Evolutionary conservation across 768 basidiomycete species (phyloP), one percentile per base, ranked within the genome.

Genomic region (Boletus eberwhitei): DNA sequence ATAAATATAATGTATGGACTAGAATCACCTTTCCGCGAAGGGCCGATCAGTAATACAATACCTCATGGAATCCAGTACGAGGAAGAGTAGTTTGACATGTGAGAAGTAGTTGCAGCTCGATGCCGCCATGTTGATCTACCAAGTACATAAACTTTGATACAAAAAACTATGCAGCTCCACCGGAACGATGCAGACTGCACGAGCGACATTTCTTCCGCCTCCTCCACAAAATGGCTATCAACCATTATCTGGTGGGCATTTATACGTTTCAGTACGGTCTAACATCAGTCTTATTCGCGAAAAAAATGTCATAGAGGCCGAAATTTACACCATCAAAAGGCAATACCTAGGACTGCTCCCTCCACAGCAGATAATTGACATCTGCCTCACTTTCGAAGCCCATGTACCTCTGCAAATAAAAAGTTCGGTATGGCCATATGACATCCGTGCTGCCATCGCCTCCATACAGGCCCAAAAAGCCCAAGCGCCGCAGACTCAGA

Each of bases 301-400:
- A 71, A 48, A 48, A 57, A 57, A 43, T 42, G 48, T 63, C 53
- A 52, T 52, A 71, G 81, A 84, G 35, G 65, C 63, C 32, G 76
- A 75, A 59, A 67, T 67, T 65, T 78, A 84, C 67, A 77, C 83
- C 48, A 81, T 86, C 72, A 90, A 89, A 68, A 80, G 82, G 59
- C 79, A 81, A 57, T 92, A 91, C 73, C 76, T 92, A 40, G 76
- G 78, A 22, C 77, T 88, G 21, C 77, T 92, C 8, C 79, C 84
- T 22, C 81, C 79, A 21, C 77, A 80, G 42, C 87, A 90, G 71
- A 79, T 91, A 64, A 88, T 91, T 65, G 89, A 90, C 61, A 83
- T 91, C 63, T 90, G 87, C 66, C 76, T 91, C 55, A 77, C 79
- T 36, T 84, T 88, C 62, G 86, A 90, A 62, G 67, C 82, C 9